Evolutionary conservation across 2,329 filamentous ascomycete species (phyloP).

Genomic region (Cadophora sp.): DNA sequence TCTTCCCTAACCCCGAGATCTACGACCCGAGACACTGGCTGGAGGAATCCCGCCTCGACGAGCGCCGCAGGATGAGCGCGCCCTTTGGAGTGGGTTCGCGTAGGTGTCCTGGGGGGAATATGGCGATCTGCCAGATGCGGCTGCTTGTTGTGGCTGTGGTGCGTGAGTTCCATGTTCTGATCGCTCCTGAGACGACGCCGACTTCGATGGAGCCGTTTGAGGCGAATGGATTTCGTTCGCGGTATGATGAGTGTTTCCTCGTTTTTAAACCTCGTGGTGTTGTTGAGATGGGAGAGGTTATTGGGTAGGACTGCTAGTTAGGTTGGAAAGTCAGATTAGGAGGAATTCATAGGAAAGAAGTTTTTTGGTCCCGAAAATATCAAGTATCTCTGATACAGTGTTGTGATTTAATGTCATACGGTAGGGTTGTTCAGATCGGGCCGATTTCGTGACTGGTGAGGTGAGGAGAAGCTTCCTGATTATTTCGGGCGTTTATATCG

Average conservation of each 20-base stretch:
- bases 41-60: slow-evolving; percentile 12
- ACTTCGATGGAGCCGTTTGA: slow-evolving; percentile 24
- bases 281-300: not conserved
- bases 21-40: slow-evolving; percentile 24
- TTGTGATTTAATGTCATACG: too few relatives aligned
- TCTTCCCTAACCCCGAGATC: slow-evolving; percentile 25
- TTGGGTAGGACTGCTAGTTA: not conserved
- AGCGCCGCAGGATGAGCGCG: slow-evolving; percentile 6
- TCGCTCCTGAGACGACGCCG: slow-evolving; percentile 25
- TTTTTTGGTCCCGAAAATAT: too few relatives aligned
- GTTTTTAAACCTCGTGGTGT: slow-evolving; percentile 20
- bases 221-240: slow-evolving; percentile 25
- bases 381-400: too few relatives aligned
- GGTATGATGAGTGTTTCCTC: slow-evolving; percentile 21
- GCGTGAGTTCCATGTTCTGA: slow-evolving; percentile 9
- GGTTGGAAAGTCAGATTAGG: too few relatives aligned
- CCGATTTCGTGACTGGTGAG: too few relatives aligned
- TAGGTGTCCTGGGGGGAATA: slow-evolving; percentile 24
- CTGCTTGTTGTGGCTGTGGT: slow-evolving; percentile 20
- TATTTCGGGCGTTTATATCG: too few relatives aligned
- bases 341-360: too few relatives aligned
- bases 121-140: slow-evolving; percentile 22
- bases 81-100: slow-evolving; percentile 22
- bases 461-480: too few relatives aligned
- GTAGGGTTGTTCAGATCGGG: not conserved